Percentiles rank a stretch among this genome's conserved stretches.
These are phyloP conservation scores for Fusarium sp. DNA, from an alignment of 2,329 filamentous ascomycete species.

Conservation along the genomic window DNA sequence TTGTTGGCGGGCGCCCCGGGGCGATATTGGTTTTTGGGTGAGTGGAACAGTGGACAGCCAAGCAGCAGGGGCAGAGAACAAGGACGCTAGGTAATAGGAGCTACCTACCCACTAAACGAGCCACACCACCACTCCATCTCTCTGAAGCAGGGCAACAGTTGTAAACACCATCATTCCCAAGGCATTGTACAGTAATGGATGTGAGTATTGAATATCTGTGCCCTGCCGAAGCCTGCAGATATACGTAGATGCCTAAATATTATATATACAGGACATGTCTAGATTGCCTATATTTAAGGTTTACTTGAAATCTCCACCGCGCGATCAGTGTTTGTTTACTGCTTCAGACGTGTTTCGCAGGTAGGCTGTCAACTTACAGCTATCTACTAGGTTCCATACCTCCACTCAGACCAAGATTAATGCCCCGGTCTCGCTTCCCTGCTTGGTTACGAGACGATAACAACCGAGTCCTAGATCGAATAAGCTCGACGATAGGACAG, in stretches of 20 bases:
- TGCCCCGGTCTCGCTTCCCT: slow-evolving; percentile 14
- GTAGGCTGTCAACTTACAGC: slow-evolving; percentile 16
- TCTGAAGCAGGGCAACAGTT: neutral
- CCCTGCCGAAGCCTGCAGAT: neutral
- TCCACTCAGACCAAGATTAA: slow-evolving; percentile 5
- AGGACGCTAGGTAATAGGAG: neutral
- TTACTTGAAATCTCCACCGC: neutral
- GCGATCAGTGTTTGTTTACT: slow-evolving; percentile 19
- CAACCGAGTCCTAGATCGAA: slow-evolving; percentile 31
- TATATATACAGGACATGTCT: neutral
- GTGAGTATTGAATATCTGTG: neutral
- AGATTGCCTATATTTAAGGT: neutral
- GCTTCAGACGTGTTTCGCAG: slow-evolving; percentile 15
- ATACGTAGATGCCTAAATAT: neutral
- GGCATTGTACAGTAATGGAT: neutral
- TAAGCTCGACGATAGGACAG: slow-evolving; percentile 26
- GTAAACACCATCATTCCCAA: neutral
- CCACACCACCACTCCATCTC: neutral
- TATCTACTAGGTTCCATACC: neutral
- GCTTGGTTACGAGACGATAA: slow-evolving; percentile 15
- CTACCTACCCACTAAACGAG: slow-evolving; percentile 2
- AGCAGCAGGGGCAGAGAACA: slow-evolving; percentile 3
- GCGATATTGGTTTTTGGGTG: slow-evolving; percentile 34
- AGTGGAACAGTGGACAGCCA: slow-evolving; percentile 34
- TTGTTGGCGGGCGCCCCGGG: slow-evolving; percentile 33